Conservation (phyloP, 2,329 filamentous ascomycete genomes). For the Arthrobotrys musiformis region DNA sequence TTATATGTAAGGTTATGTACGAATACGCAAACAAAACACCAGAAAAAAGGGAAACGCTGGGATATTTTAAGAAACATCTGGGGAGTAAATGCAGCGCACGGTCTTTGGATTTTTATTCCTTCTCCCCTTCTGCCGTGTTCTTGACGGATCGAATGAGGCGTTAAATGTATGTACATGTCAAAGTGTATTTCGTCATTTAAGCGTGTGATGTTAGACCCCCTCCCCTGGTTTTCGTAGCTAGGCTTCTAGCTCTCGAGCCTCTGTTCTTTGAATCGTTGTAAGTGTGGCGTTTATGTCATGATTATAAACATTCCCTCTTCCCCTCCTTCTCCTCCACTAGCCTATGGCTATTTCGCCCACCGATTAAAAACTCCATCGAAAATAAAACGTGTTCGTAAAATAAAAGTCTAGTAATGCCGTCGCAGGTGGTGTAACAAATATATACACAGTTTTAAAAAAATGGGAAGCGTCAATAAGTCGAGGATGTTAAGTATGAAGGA, state of each 20-base stretch:
- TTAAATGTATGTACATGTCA: too few species aligned
- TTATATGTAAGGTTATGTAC: not conserved
- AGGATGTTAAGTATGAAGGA: not conserved
- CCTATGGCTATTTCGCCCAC: not conserved
- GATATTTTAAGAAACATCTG: not conserved
- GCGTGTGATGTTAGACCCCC: not conserved
- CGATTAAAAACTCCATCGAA: not conserved
- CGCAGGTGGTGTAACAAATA: not conserved
- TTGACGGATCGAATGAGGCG: not conserved
- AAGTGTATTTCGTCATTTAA: slow-evolving; percentile 8
- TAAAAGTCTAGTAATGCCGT: not conserved
- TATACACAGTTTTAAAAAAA: not conserved
- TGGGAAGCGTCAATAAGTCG: not conserved
- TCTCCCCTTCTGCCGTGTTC: slow-evolving; percentile 1
- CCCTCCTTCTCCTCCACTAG: not conserved
- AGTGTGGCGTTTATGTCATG: slow-evolving; percentile 22
- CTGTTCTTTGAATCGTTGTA: not conserved
- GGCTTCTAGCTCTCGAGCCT: not conserved
- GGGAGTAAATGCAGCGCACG: not conserved
- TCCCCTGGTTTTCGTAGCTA: not conserved
- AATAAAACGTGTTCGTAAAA: slow-evolving; percentile 12
- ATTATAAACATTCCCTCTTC: slow-evolving; percentile 2
- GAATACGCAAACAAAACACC: not conserved
- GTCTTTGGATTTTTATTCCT: not conserved
- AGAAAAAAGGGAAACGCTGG: not conserved